Conservation (phyloP, 306 rosid species). For the Luffa aegyptiaca region DNA sequence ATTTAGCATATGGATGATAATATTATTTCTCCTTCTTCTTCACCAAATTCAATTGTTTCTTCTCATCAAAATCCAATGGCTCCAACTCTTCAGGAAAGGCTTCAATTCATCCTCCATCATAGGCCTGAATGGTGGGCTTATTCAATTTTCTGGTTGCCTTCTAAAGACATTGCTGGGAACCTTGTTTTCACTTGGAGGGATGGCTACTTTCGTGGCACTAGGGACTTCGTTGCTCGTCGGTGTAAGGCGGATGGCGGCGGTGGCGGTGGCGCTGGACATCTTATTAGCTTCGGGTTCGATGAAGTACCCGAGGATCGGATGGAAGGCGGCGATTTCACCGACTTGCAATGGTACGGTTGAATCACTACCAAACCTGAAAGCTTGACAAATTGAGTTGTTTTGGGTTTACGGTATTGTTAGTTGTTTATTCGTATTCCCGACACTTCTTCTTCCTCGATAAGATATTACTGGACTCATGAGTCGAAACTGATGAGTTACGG, state of each 20-base stretch:
- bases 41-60: neutral
- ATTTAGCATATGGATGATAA: neutral
- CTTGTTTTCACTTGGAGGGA: conserved; percentile 22
- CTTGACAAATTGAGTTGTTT: neutral
- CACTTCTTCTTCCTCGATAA: neutral
- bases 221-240: neutral
- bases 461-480: neutral
- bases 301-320: neutral
- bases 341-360: conserved; percentile 17
- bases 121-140: conserved; percentile 45
- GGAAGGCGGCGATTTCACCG: neutral
- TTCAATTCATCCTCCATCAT: conserved; percentile 26
- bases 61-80: neutral
- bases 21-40: neutral
- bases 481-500: neutral
- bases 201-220: conserved; percentile 26
- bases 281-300: neutral
- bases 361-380: neutral
- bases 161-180: conserved; percentile 2
- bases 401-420: neutral
- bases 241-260: neutral
- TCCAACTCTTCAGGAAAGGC: conserved; percentile 25
- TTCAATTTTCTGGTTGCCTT: conserved; percentile 42
- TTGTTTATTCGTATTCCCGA: too few relatives aligned
- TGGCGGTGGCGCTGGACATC: neutral